phyloP scores from a whole-genome alignment of 106 monocot genomes.

The Dactylorhiza incarnata region DNA sequence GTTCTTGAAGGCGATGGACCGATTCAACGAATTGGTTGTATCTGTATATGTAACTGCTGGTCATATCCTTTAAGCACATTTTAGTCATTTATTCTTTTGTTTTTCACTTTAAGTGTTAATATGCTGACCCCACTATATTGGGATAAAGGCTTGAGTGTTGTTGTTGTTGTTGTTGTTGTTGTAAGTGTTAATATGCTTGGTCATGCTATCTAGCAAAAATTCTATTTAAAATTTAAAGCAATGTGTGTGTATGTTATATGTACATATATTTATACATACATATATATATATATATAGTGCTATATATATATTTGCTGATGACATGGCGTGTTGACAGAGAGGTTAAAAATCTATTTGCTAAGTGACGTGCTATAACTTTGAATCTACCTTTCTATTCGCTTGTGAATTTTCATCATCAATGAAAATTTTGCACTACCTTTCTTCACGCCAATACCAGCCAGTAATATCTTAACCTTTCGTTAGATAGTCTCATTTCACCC shows the following conservation, averaged over 20 bases:
- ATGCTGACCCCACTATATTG: too few relatives aligned
- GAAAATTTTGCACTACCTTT: conserved; percentile 1
- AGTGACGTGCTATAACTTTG: neutral
- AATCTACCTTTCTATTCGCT: neutral
- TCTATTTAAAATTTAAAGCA: neutral
- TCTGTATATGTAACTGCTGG: conserved; percentile 99
- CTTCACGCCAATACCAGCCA: neutral
- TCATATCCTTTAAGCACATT: conserved; percentile 68
- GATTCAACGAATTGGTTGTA: conserved; percentile 90
- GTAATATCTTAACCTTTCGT: neutral
- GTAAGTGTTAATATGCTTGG: neutral
- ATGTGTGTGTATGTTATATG: too few relatives aligned
- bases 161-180: too few relatives aligned
- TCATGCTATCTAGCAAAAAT: neutral
- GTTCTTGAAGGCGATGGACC: conserved; percentile 91
- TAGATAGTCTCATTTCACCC: neutral
- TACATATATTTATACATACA: neutral
- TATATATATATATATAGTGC: neutral
- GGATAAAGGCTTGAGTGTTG: too few relatives aligned
- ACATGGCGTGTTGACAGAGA: neutral
- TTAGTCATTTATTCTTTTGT: neutral
- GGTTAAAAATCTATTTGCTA: neutral
- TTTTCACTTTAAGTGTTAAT: neutral
- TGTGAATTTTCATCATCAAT: neutral
- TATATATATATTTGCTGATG: neutral